Base-by-base conservation (phyloP, 2,329 filamentous ascomycete species). In the Fusarium poae region DNA sequence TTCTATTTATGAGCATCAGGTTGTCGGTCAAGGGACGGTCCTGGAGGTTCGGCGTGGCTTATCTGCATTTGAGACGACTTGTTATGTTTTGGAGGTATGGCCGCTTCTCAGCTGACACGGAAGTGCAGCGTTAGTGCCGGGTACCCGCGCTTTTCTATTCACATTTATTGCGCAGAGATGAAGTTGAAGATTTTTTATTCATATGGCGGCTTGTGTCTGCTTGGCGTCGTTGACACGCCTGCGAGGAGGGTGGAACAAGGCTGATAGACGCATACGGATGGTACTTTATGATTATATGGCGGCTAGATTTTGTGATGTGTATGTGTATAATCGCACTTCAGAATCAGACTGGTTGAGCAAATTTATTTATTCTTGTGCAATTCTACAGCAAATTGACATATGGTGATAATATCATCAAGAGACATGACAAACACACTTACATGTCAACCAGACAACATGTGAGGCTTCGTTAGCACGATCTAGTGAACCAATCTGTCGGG, bases 1-100 rank as follows among this genome's bases (percentile, higher is more conserved):
- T 63, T 70, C 48, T 70, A 66, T 53, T 68, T 35, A 72, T 51
- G 66, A 73, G 62, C 66, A 74, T 68, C 48, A 59, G 57, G 70
- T 58, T 68, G 71, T 55, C 63, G 68, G 68, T 72, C 58, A 62
- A 48, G 57, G 68, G 70, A 62, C 35, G 54, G 68, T 62, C 45
- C 44, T 62, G 65, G 58, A 45, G 65, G 62, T 58, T 64, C 52
- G 70, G 72, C 70, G 68, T 66, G 65, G 63, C 62, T 61, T 62
- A 67, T 58, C 46, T 73, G 65, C 67, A 65, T 72, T 70, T 64
- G 46, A 54, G 52, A 57, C 39, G 62, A 56, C 49, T 42, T 53
- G 39, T 64, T 40, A 45, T 34, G 49, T 60, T 62, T 48, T 35
- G 43, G 29, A 44, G 46, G 48, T 43, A 46, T 58, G 44, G 6